Conservation (phyloP, 2,329 filamentous ascomycete species). For the Phialophora verrucosa region DNA sequence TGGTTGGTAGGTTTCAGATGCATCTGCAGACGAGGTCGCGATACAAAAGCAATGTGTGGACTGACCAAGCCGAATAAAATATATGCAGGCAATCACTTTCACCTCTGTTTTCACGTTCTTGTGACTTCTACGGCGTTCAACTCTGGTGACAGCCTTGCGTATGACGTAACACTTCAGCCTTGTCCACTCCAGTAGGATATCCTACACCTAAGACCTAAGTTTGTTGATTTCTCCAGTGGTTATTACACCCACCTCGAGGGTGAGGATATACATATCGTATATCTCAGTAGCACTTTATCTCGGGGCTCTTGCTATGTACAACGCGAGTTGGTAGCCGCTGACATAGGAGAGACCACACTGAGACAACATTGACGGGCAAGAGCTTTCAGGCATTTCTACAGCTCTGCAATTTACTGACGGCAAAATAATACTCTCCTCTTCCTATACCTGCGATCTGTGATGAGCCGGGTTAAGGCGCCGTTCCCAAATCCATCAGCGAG, state of each 20-base stretch:
- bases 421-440: not conserved
- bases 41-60: not conserved
- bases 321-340: not conserved
- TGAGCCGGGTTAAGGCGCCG: not conserved
- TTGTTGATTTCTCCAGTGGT: not conserved
- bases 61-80: not conserved
- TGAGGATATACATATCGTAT: not conserved
- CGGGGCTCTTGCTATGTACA: not conserved
- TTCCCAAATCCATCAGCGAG: not conserved
- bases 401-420: not conserved
- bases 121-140: not conserved
- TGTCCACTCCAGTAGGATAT: not conserved
- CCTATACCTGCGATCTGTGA: not conserved
- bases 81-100: not conserved
- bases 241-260: not conserved
- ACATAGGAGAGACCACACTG: not conserved
- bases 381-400: not conserved
- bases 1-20: not conserved
- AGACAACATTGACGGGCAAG: not conserved
- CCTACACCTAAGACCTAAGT: not conserved
- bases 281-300: not conserved
- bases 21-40: conserved; percentile 9
- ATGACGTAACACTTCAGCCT: conserved; percentile 6
- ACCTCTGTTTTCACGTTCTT: not conserved
- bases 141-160: not conserved